Conservation (phyloP, 2,329 filamentous ascomycete genomes). For the Sarocladiaceae sp. region DNA sequence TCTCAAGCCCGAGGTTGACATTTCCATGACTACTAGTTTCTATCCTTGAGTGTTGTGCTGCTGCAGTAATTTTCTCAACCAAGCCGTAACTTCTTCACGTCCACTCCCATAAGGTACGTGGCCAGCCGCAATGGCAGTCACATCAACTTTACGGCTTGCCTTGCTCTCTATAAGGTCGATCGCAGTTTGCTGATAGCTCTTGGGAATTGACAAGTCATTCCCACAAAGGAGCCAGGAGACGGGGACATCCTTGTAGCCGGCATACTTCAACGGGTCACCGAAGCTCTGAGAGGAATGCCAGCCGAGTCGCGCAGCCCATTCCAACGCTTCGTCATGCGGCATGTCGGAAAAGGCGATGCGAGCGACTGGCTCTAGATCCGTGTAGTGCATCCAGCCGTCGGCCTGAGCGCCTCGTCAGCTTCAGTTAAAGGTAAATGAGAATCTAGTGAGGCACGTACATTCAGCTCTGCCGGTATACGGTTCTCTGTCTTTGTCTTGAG, state of each 20-base stretch:
- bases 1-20: too few relatives aligned
- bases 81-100: too few relatives aligned
- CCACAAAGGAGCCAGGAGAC: constrained; percentile 4
- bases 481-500: not conserved
- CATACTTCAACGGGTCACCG: not conserved
- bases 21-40: too few relatives aligned
- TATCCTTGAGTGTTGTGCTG: too few relatives aligned
- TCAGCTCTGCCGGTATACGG: not conserved
- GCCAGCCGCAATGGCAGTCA: not conserved
- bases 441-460: constrained; percentile 7
- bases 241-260: not conserved
- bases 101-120: too few relatives aligned
- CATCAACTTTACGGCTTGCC: not conserved
- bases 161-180: constrained; percentile 2
- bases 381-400: constrained; percentile 22
- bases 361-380: constrained; percentile 13
- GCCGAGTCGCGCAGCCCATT: not conserved
- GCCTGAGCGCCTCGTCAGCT: constrained; percentile 17
- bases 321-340: constrained; percentile 18
- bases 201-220: not conserved
- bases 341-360: constrained; percentile 20
- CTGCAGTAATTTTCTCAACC: too few relatives aligned
- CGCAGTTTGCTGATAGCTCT: not conserved
- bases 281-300: not conserved
- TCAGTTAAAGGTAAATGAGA: not conserved